Base-by-base conservation (phyloP, 768 basidiomycete genomes). In the Pisolithus albus region DNA sequence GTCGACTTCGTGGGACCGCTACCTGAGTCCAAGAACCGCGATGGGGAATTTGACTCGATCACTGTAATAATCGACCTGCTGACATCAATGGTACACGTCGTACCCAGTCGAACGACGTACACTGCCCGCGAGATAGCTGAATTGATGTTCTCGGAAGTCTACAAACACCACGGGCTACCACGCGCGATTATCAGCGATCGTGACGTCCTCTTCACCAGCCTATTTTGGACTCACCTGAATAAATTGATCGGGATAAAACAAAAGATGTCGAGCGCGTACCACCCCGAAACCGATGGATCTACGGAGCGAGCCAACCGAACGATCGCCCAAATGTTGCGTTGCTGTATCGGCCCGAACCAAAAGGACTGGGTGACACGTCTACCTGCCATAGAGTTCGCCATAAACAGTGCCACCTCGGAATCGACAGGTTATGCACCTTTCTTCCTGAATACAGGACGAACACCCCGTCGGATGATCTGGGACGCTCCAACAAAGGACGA, bases 41-140 rank as follows among this genome's bases (percentile, higher is more conserved):
- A 57, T 8, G 41, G 53, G 1, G 45, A 62, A 0, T 66, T 30
- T 19, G 66, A 71, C 38, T 64, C 59, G 10, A 49, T 70, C 0
- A 64, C 53, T n/a, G 59, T 65, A 0, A 45, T 72, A 1, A 57
- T 67, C 30, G 46, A 57, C 21, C 5, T 39, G 1, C 46, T 64
- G 2, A 37, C 56, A 0, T 38, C 50, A 0, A 64, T 68, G 61
- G 65, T 66, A 0, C 61, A 66, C 16, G 16, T 68, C 0, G 43
- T 61, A 0, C 62, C 59, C 0, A 54, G 56, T 3, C 15, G 15
- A 19, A 44, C 5, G 43, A 68, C 53, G 5, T 73, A 71, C 36
- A 61, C 45, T 0, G 66, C 75, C 0, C 37, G 39, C 1, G 65
- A 76, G 0, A 47, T 78, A 0, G 72, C 73, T 0, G 64, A 74